Evolutionary conservation across 169 alveolate species (phyloP), one percentile per base, ranked within the genome.

Genomic region (Fabrea salina): DNA sequence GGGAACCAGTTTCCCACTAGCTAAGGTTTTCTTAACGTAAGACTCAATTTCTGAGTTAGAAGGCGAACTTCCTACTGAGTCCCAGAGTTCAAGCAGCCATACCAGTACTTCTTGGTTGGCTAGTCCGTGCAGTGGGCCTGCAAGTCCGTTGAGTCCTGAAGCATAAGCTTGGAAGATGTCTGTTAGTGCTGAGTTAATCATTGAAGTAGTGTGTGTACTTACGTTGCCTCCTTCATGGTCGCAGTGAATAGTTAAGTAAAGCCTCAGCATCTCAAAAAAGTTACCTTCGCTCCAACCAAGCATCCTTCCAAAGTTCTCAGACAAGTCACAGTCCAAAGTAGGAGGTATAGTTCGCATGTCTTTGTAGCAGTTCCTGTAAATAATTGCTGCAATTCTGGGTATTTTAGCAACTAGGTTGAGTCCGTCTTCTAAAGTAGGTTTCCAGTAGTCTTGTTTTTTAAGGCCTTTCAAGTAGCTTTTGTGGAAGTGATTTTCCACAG

Each of bases 371-470:
- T 50, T 40, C 47, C 88, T 61, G 68, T 71, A 90, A 35, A 90
- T 85, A 4, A 83, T 7, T 7, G 91, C 91, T n/a, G 93, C 95
- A 0, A 90, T 80, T 57, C 85, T 82, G 19, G 95, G 85, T 0
- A 85, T 77, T 43, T 80, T 82, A 56, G 98, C 95, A 27, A 91
- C 72, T 74, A 96, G 89, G 67, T 90, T 82, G 54, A 96, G 85
- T 37, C 95, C 91, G 83, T 95, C 99, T 47, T 94, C 98, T 75
- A 92, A 86, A 33, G 89, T 90, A 13, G 83, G 87, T 79, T 94
- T 95, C 99, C 99, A 95, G 68, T 94, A 89, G 54, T 94, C 93
- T 35, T 77, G 82, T 85, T 93, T 94, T n/a, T 74, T 68, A 64
- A 86, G 82, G n/a, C n/a, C n/a, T 33, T 88, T 91, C 35, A 67